Evolutionary conservation across 2,329 filamentous ascomycete genomes (phyloP).

Genomic region (Gnomoniopsis sp.): DNA sequence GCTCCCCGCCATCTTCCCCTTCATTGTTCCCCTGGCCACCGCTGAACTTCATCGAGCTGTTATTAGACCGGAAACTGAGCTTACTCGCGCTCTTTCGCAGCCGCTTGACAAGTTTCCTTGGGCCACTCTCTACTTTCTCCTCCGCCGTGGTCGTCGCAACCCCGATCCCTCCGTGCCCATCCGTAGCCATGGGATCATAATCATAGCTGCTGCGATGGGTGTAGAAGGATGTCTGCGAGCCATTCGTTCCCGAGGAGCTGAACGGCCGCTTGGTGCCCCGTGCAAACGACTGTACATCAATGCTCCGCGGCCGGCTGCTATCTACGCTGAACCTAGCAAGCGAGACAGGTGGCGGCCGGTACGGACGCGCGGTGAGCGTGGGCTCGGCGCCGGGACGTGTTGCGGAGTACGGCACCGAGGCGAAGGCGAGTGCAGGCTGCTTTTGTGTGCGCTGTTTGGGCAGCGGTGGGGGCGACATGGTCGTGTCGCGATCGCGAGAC

Average conservation of each 20-base stretch:
- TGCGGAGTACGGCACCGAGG: constrained; percentile 8
- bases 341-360: constrained; percentile 9
- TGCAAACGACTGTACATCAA: not conserved
- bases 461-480: not conserved
- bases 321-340: constrained; percentile 14
- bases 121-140: constrained; percentile 21
- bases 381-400: not conserved
- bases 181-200: constrained; percentile 23
- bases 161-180: constrained; percentile 26
- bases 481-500: not conserved
- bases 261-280: constrained; percentile 33
- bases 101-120: constrained; percentile 45
- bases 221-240: constrained; percentile 9
- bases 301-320: constrained; percentile 5
- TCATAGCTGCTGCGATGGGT: constrained; percentile 41
- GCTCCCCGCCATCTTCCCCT: not conserved
- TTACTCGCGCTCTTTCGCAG: constrained; percentile 49
- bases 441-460: not conserved
- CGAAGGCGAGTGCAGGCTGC: constrained; percentile 5
- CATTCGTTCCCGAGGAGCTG: not conserved
- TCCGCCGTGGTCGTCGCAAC: constrained; percentile 26
- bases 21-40: constrained; percentile 16
- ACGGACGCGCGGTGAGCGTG: not conserved
- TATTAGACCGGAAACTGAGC: constrained; percentile 26
- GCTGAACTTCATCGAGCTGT: not conserved